Evolutionary conservation across 129 eudicot species (phyloP), one percentile per base, ranked within the genome.

Genomic region (Ambrosia trifida): DNA sequence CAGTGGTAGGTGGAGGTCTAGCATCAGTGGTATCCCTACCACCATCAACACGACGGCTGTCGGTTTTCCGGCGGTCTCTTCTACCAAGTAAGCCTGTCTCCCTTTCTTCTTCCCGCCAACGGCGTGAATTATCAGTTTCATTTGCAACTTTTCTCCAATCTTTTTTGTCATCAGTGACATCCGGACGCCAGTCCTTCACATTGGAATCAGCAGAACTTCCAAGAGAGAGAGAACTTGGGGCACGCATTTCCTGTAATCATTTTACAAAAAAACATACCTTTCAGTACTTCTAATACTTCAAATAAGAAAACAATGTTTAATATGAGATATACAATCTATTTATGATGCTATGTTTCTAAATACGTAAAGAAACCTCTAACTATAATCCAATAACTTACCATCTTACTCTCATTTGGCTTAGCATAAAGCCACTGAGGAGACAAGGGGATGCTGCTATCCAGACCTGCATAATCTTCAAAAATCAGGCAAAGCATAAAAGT

Each of bases 81-180:
- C 98, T 86, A 70, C 89, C 91, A 80, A 94, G 97, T 75, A 94
- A 79, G 47, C 98, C 98, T 46, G 98, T 94, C 80, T 94, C 98
- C 77, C 98, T 89, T 90, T 94, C 98, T 84, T 94, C 98, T 79
- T 94, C 98, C 68, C 96, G 98, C 98, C 98, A 94, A 70, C 98
- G 97, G 8, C 98, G 90, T 8, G 90, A 86, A 73, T 86, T 84
- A 50, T 94, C 97, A 45, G 81, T 70, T 73, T 94, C 98, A 41
- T 71, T 68, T 18, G 83, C 79, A 57, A 65, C 58, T 76, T 72
- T 89, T 80, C 97, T 85, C 96, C 97, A 87, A 67, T 94, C 98
- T 49, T 87, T 94, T 74, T 85, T 94, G 64, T 94, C 98, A 73
- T 87, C 97, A 36, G 82, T 18, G 1, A 62, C 83, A 58, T 90